phyloP scores from a whole-genome alignment of 1,139 yeast genomes.

The Suhomyces wounanorum region DNA sequence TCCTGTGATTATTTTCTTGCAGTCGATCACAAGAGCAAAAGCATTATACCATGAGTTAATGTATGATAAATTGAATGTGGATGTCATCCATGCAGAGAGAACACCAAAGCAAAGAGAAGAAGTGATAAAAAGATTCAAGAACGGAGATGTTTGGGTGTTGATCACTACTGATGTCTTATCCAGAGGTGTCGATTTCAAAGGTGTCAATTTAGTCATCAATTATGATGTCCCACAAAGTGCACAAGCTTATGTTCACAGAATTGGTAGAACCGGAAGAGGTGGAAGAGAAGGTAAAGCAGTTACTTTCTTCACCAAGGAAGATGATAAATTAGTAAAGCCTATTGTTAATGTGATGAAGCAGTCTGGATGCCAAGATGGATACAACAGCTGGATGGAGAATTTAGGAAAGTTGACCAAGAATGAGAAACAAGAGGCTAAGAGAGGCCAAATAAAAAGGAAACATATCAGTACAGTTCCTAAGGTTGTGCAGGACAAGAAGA shows the following conservation, averaged over 20 bases:
- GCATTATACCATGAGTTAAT: constrained; percentile 90
- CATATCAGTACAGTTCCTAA: constrained; percentile 87
- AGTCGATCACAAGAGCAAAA: constrained; percentile 90
- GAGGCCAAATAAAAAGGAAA: constrained; percentile 62
- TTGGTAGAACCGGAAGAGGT: constrained; percentile 98
- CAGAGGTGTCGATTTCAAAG: constrained; percentile 96
- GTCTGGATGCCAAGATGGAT: constrained; percentile 70
- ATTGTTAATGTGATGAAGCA: constrained; percentile 94
- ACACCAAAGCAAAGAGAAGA: constrained; percentile 87
- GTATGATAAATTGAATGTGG: constrained; percentile 90
- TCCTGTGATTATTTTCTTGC: constrained; percentile 89
- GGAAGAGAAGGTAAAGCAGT: constrained; percentile 85
- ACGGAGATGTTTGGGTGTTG: constrained; percentile 93
- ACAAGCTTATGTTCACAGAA: constrained; percentile 94
- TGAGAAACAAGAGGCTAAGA: constrained; percentile 66
- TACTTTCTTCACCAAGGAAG: constrained; percentile 92
- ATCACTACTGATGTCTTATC: constrained; percentile 96
- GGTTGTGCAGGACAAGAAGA: constrained; percentile 64
- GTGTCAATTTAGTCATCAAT: constrained; percentile 90
- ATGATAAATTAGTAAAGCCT: constrained; percentile 71
- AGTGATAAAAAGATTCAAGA: constrained; percentile 78
- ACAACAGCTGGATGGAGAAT: constrained; percentile 80
- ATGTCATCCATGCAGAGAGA: constrained; percentile 94
- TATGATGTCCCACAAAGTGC: constrained; percentile 95
- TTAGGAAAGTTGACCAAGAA: constrained; percentile 68